Conservation (phyloP, 2,329 filamentous ascomycete genomes). For the Aspergillus eucalypticola region DNA sequence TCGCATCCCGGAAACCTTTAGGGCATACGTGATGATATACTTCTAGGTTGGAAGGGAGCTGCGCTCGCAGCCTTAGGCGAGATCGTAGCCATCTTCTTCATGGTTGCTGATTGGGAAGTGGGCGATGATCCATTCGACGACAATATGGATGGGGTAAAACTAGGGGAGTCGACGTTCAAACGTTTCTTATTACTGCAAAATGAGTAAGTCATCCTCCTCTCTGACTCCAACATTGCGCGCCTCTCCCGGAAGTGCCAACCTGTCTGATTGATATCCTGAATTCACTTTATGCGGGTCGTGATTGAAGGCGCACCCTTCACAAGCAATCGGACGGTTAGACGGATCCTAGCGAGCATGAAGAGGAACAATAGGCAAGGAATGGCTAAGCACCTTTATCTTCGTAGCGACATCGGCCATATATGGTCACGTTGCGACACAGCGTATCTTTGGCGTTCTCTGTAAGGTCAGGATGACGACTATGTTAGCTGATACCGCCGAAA, state of each 20-base stretch:
- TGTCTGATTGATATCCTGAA: conserved; percentile 41
- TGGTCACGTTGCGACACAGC: conserved; percentile 86
- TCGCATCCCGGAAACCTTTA: conserved; percentile 3
- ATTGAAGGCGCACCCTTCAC: conserved; percentile 76
- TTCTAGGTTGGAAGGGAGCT: conserved; percentile 57
- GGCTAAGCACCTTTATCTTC: conserved; percentile 69
- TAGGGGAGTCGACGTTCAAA: conserved; percentile 92
- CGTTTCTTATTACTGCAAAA: conserved; percentile 59
- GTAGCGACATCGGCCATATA: conserved; percentile 90
- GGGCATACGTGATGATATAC: conserved; percentile 41
- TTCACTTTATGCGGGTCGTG: conserved; percentile 71
- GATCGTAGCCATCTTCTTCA: conserved; percentile 70
- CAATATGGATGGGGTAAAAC: conserved; percentile 72
- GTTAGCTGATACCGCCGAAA: conserved; percentile 14
- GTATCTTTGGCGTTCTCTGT: conserved; percentile 80
- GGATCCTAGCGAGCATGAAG: conserved; percentile 4
- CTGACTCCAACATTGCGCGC: conserved; percentile 5
- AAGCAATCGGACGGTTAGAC: conserved; percentile 23
- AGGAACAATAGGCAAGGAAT: conserved; percentile 6
- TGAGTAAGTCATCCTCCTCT: conserved; percentile 22
- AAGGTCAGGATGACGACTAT: conserved; percentile 3
- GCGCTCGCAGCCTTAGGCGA: conserved; percentile 89
- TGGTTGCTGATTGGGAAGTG: conserved; percentile 22
- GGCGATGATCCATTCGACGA: conserved; percentile 40
- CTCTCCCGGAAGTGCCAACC: conserved; percentile 30